These are phyloP conservation scores for Rhizophagus prolifer DNA, from an alignment of 192 early-diverging fungal species.

Conservation along the genomic window DNA sequence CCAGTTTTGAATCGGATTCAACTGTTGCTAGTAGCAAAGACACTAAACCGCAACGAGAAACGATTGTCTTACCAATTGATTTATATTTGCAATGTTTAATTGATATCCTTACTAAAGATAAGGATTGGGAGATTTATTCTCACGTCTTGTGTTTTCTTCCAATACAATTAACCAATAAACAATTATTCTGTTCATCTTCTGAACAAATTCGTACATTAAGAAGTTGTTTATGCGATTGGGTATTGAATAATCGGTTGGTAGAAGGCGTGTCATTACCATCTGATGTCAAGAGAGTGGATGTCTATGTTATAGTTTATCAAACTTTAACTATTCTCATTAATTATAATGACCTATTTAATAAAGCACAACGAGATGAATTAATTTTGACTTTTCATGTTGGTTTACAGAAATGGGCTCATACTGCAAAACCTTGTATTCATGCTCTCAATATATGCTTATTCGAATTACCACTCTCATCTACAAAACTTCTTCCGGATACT, in stretches of 20 bases:
- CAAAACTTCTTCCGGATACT: constrained; percentile 68
- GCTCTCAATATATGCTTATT: constrained; percentile 76
- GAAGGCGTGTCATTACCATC: constrained; percentile 48
- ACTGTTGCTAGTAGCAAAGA: constrained; percentile 27
- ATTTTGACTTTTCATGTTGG: constrained; percentile 74
- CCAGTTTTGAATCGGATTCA: constrained; percentile 35
- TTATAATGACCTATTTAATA: constrained; percentile 65
- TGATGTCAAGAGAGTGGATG: constrained; percentile 61
- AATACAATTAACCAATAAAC: constrained; percentile 71
- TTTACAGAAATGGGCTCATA: constrained; percentile 63
- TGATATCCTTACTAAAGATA: constrained; percentile 63
- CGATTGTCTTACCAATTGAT: constrained; percentile 46
- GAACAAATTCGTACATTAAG: constrained; percentile 55
- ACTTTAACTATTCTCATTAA: constrained; percentile 66
- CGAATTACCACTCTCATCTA: constrained; percentile 77
- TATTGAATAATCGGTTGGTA: constrained; percentile 40
- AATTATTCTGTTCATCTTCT: constrained; percentile 66
- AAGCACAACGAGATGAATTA: constrained; percentile 69
- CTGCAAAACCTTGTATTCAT: constrained; percentile 80
- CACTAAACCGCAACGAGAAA: constrained; percentile 21
- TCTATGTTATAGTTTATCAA: constrained; percentile 62
- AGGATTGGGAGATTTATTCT: constrained; percentile 69
- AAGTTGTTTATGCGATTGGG: constrained; percentile 55
- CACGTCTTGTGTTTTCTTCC: constrained; percentile 65
- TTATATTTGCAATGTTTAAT: constrained; percentile 60